A percentile compares a stretch with the other conserved stretches of the same genome.
phyloP scores from a whole-genome alignment of 371 early-diverging fungal species.

The Mucor saturninus region DNA sequence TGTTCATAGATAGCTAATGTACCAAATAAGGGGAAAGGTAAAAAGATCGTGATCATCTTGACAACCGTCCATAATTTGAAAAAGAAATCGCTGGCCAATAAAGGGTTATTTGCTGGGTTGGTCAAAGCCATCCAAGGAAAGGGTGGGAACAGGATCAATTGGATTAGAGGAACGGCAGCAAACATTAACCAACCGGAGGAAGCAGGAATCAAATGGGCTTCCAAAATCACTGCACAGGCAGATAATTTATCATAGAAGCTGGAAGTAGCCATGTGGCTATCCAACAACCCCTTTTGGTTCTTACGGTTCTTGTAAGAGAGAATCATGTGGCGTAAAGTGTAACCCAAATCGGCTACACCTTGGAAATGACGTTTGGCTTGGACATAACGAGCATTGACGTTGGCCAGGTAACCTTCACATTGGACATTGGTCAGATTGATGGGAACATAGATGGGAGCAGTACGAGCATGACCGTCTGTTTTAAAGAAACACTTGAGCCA shows the following conservation, averaged over 20 bases:
- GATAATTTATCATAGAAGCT: conserved; percentile 46
- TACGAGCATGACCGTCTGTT: conserved; percentile 69
- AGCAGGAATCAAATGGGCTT: conserved; percentile 63
- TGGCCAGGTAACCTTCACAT: conserved; percentile 59
- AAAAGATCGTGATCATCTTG: conserved; percentile 52
- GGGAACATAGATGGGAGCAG: conserved; percentile 74
- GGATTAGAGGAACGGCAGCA: conserved; percentile 63
- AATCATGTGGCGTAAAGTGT: conserved; percentile 42
- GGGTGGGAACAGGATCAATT: conserved; percentile 55
- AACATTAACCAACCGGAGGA: conserved; percentile 68
- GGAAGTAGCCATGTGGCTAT: conserved; percentile 21
- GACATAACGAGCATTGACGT: conserved; percentile 66
- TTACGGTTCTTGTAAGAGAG: conserved; percentile 26
- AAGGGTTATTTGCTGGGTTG: conserved; percentile 50
- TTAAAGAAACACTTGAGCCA: conserved; percentile 81
- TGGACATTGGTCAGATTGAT: conserved; percentile 79
- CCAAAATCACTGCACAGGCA: conserved; percentile 51
- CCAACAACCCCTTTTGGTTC: conserved; percentile 26
- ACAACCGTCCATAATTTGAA: conserved; percentile 54
- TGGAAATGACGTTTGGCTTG: conserved; percentile 76
- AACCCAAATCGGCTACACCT: conserved; percentile 64
- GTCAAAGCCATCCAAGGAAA: conserved; percentile 43
- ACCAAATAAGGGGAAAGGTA: conserved; percentile 59
- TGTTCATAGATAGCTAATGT: conserved; percentile 58
- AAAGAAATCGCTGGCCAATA: conserved; percentile 53